Conservation (phyloP, 495 filamentous ascomycete species). For the Trypethelium eluteriae region DNA sequence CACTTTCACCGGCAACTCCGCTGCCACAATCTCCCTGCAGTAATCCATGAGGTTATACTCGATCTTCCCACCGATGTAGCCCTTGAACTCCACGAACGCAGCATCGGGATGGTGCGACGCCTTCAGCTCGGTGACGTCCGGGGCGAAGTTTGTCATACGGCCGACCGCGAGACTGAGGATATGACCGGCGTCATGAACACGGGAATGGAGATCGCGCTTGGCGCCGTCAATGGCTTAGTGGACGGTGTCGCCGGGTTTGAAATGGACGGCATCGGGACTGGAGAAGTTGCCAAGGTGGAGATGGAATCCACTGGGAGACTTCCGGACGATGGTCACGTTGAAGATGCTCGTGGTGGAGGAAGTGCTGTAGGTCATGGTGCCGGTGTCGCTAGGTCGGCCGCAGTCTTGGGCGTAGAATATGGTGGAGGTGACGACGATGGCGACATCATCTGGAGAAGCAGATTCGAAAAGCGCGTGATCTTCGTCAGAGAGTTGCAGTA, state of each 20-base stretch:
- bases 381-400: too few relatives aligned
- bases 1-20: conserved; percentile 14
- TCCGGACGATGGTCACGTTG: too few relatives aligned
- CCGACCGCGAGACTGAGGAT: conserved; percentile 50
- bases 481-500: conserved; percentile 39
- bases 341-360: too few relatives aligned
- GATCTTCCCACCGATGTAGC: conserved; percentile 47
- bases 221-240: conserved; percentile 45
- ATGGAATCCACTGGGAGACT: too few relatives aligned
- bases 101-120: conserved; percentile 54
- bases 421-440: too few relatives aligned
- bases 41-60: too few relatives aligned
- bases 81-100: conserved; percentile 50
- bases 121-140: conserved; percentile 49
- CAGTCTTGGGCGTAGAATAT: too few relatives aligned
- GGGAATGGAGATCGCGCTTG: conserved; percentile 47
- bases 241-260: conserved; percentile 38
- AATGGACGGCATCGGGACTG: conserved; percentile 19
- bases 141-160: conserved; percentile 42
- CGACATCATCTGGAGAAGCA: conserved; percentile 17
- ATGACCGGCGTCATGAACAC: conserved; percentile 55
- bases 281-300: conserved; percentile 36
- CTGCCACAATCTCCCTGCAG: too few relatives aligned
- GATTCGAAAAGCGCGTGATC: conserved; percentile 48
- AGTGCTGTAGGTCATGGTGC: too few relatives aligned